Evolutionary conservation across 1,139 yeast species (phyloP).

Genomic region (Debaryomyces fabryi): DNA sequence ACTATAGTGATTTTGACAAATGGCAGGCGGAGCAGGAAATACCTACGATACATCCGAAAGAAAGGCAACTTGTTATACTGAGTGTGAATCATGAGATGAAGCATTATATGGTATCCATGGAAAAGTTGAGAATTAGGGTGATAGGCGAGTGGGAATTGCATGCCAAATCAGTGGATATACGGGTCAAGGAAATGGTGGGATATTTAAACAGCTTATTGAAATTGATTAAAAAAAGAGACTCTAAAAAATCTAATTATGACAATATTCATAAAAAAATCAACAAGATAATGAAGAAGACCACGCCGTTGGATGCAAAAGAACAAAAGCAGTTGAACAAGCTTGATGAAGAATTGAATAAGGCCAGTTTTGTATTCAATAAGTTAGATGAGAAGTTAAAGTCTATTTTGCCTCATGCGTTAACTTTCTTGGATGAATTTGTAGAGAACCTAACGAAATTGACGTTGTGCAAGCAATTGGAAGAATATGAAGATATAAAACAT

Average conservation of each 20-base stretch:
- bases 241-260: slow-evolving; percentile 45
- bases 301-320: slow-evolving; percentile 43
- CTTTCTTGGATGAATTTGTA: slow-evolving; percentile 54
- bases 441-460: slow-evolving; percentile 41
- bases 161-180: slow-evolving; percentile 31
- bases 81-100: slow-evolving; percentile 34
- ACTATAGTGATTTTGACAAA: slow-evolving; percentile 38
- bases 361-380: slow-evolving; percentile 32
- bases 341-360: slow-evolving; percentile 33
- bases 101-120: slow-evolving; percentile 34
- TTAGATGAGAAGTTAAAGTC: slow-evolving; percentile 43
- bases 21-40: slow-evolving; percentile 34
- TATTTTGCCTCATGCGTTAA: slow-evolving; percentile 49
- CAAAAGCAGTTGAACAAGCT: slow-evolving; percentile 31
- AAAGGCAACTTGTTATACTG: slow-evolving; percentile 30
- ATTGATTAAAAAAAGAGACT: slow-evolving; percentile 47
- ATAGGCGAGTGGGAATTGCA: slow-evolving; percentile 35
- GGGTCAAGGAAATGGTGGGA: slow-evolving; percentile 43
- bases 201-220: slow-evolving; percentile 41
- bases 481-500: slow-evolving; percentile 30
- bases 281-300: slow-evolving; percentile 42
- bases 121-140: slow-evolving; percentile 32
- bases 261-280: slow-evolving; percentile 43
- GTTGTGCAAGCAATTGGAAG: slow-evolving; percentile 35
- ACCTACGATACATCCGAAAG: slow-evolving; percentile 45